Evolutionary conservation across 306 rosid species (phyloP).

Genomic region (Acacia acuminata): DNA sequence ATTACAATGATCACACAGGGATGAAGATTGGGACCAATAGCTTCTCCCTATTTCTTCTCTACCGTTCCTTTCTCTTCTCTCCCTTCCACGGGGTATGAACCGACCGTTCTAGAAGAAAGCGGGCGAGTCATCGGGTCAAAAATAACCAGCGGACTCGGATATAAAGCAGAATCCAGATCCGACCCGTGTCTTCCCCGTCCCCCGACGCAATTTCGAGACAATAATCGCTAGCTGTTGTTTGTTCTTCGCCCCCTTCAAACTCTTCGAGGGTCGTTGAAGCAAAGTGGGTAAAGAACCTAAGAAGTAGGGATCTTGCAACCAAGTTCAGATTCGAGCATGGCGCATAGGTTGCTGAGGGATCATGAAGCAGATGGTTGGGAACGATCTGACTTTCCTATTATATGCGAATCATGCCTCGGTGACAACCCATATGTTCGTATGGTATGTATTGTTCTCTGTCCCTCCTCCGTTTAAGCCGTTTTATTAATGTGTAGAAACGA

Average conservation of each 20-base stretch:
- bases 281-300: too few species aligned
- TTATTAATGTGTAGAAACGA: background rate
- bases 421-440: conserved; percentile 60
- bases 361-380: conserved; percentile 72
- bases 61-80: too few species aligned
- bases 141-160: background rate
- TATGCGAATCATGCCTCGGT: conserved; percentile 64
- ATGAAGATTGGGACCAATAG: too few species aligned
- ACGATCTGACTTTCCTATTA: conserved; percentile 62
- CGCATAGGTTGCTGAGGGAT: conserved; percentile 57
- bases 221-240: background rate
- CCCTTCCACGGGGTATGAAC: background rate
- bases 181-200: background rate
- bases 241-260: background rate
- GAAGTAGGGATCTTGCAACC: background rate
- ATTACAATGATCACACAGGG: too few species aligned
- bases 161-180: background rate
- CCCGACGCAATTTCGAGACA: background rate
- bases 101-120: background rate
- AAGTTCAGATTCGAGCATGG: conserved; percentile 34
- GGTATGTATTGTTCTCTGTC: conserved; percentile 29
- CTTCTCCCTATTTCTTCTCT: too few species aligned
- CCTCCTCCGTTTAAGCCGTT: background rate
- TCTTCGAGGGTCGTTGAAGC: background rate
- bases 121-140: background rate